A percentile compares a stretch with the other conserved stretches of the same genome.
These are phyloP conservation scores for Podospora anserina DNA, from an alignment of 495 filamentous ascomycete species.

Conservation along the genomic window DNA sequence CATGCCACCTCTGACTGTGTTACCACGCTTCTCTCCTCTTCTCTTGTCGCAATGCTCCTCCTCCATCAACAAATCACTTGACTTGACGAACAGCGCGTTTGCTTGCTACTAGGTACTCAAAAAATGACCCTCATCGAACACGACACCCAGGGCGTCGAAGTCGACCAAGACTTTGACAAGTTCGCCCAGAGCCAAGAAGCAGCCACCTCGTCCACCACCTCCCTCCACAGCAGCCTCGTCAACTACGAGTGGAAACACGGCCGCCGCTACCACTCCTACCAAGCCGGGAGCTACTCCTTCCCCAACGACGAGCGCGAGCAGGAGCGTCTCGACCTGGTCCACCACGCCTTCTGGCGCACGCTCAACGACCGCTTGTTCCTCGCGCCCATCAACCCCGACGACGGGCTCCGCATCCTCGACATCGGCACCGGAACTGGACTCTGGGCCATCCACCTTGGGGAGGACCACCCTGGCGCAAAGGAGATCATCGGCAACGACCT, in stretches of 20 bases:
- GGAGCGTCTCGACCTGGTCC: slow-evolving; percentile 64
- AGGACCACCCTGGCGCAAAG: slow-evolving; percentile 19
- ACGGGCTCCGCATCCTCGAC: slow-evolving; percentile 24
- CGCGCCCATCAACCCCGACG: slow-evolving; percentile 28
- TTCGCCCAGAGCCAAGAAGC: not conserved
- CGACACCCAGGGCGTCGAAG: not conserved
- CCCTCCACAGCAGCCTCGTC: slow-evolving; percentile 44
- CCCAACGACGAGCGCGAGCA: slow-evolving; percentile 60
- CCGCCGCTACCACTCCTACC: slow-evolving; percentile 50
- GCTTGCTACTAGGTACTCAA: no score
- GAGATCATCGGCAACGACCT: slow-evolving; percentile 50
- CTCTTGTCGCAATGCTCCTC: no score
- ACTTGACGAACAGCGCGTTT: no score
- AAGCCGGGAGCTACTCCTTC: slow-evolving; percentile 51
- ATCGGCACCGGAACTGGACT: slow-evolving; percentile 27
- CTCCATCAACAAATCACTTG: no score
- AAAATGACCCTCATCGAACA: not conserved
- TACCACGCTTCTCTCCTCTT: no score
- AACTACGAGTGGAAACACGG: slow-evolving; percentile 50
- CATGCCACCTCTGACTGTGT: no score
- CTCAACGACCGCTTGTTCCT: slow-evolving; percentile 41
- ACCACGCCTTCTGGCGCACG: slow-evolving; percentile 49
- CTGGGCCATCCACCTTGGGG: slow-evolving; percentile 30
- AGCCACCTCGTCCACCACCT: slow-evolving; percentile 31
- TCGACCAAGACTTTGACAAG: not conserved